Conservation (phyloP, 2,329 filamentous ascomycete genomes). For the Aspergillus chevalieri region DNA sequence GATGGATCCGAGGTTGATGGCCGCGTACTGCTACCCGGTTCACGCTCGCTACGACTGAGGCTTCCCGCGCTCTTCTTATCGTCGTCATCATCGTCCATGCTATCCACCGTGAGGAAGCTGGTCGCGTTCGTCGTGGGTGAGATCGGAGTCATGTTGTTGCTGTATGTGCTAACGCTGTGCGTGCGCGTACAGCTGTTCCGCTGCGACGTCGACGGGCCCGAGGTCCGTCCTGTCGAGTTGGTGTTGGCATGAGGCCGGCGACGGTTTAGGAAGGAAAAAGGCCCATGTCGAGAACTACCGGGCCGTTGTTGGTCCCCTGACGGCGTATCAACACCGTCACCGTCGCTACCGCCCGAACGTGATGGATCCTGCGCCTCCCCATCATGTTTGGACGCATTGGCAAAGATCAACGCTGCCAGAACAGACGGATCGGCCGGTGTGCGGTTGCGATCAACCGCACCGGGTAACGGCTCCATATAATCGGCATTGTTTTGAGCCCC, state of each 20-base stretch:
- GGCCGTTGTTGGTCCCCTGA: constrained; percentile 15
- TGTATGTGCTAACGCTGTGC: constrained; percentile 38
- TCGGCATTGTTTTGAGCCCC: constrained; percentile 7
- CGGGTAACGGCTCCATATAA: background rate
- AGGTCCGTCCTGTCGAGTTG: constrained; percentile 29
- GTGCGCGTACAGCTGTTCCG: constrained; percentile 35
- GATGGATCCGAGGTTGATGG: constrained; percentile 24
- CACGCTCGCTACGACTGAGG: constrained; percentile 23
- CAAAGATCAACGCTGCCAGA: constrained; percentile 23
- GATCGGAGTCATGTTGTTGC: constrained; percentile 37
- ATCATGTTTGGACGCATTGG: constrained; percentile 14
- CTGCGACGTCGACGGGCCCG: constrained; percentile 27
- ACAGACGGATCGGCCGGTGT: constrained; percentile 20
- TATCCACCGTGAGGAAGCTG: constrained; percentile 38
- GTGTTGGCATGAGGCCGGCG: constrained; percentile 27
- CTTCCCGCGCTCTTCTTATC: constrained; percentile 14
- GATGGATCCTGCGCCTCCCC: constrained; percentile 9
- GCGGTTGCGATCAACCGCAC: constrained; percentile 6
- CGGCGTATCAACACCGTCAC: constrained; percentile 10
- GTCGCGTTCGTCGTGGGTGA: constrained; percentile 42
- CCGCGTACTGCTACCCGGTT: constrained; percentile 22
- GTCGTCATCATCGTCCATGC: constrained; percentile 32
- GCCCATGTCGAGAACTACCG: constrained; percentile 24
- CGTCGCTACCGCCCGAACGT: constrained; percentile 5
- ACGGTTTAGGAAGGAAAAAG: constrained; percentile 4